Conservation (phyloP, 2,329 filamentous ascomycete genomes). For the Colletotrichum salicis region DNA sequence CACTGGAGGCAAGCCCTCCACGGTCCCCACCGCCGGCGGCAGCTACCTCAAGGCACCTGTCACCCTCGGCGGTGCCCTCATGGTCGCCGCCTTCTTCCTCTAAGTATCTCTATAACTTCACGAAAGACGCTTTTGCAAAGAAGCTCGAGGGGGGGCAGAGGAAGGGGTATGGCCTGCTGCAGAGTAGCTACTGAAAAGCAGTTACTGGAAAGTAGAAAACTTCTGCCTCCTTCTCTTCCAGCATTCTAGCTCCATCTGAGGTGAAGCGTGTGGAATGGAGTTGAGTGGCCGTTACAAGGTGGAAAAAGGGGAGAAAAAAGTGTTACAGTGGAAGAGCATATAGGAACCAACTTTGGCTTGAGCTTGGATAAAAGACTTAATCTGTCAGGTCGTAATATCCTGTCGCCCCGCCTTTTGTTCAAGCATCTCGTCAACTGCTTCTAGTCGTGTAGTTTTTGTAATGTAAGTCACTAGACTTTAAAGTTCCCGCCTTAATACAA, state of each 20-base stretch:
- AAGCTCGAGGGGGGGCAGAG: not conserved
- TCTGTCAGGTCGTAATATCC: not conserved
- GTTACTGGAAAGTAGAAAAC: not conserved
- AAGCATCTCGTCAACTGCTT: not conserved
- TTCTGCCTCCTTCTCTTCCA: not conserved
- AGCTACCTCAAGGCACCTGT: slow-evolving; percentile 20
- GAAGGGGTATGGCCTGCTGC: not conserved
- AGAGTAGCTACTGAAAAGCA: too few relatives aligned
- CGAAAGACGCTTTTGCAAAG: not conserved
- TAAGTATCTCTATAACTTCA: slow-evolving; percentile 3
- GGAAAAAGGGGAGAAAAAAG: not conserved
- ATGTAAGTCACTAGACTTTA: not conserved
- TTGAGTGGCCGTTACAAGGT: too few relatives aligned
- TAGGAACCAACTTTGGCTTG: not conserved
- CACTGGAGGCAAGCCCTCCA: slow-evolving; percentile 2
- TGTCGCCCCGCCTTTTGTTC: too few relatives aligned
- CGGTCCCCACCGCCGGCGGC: slow-evolving; percentile 24
- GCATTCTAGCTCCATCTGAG: not conserved
- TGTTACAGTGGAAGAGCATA: not conserved
- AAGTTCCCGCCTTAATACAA: not conserved
- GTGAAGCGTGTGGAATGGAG: not conserved
- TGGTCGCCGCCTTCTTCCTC: slow-evolving; percentile 18
- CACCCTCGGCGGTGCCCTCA: slow-evolving; percentile 11
- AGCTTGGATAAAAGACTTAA: too few relatives aligned
- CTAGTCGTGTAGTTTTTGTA: not conserved